Base-by-base conservation (phyloP, 768 basidiomycete species). In the Tricholoma sp. region DNA sequence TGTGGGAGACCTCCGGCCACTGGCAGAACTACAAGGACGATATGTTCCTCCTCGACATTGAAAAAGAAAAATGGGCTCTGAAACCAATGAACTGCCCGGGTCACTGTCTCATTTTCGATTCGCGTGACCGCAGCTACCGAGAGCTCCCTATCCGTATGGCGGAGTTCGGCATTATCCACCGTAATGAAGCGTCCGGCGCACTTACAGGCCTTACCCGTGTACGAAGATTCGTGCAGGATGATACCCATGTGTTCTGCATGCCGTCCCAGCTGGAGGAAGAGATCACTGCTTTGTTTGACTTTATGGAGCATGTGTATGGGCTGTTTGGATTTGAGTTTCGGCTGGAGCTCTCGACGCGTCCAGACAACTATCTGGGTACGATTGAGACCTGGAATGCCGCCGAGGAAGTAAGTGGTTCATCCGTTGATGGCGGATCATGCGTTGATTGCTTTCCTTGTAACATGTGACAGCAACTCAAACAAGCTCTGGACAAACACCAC, bases 21-120 rank as follows among this genome's bases (percentile, higher is more conserved):
- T 97, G 91, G 96, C 84, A 92, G 65, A 96, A 98, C 70, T 99
- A 98, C 78, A 86, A 89, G 69, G 95, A 98, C 53, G 94, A 93
- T 73, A 99, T 99, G 97, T 99, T 98, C 76, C 70, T 79, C 45
- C 85, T 98, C 56, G 90, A 95, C 56, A 74, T 98, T 55, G 97
- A 99, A 73, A 98, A 98, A 75, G 94, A 98, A 74, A 83, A 83
- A 66, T 99, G 93, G 84, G 96, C 82, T 0, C 79, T 98, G 57
- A 97, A 98, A 74, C 97, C 97, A 17, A 99, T 99, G 97, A 99
- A 99, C 72, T 98, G 97, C 76, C 97, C 91, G 0, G 95, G 95
- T 5, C 97, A 98, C 70, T 94, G 91, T 71, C 72, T 98, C 50
- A 91, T 99, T 63, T 99, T 98, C 67, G 96, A 94, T 72, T 89